A percentile compares a stretch with the other conserved stretches of the same genome.
Conservation (phyloP, 106 monocot genomes). For the Acanthochlamys bracteata region DNA sequence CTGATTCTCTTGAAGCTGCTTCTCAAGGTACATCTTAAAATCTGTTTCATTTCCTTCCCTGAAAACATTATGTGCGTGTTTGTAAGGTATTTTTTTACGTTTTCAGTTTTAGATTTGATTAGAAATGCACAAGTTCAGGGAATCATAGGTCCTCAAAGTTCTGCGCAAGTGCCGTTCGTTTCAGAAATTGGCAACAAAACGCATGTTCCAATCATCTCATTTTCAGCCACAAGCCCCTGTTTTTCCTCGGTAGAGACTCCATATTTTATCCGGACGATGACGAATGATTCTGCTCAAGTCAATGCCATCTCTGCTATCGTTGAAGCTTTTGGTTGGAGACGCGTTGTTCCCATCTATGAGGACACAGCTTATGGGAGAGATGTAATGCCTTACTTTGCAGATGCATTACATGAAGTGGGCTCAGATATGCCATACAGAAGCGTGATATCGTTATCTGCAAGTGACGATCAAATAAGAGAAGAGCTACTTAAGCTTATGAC, state of each 20-base stretch:
- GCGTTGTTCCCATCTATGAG: constrained; percentile 40
- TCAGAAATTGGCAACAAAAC: constrained; percentile 24
- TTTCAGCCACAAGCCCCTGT: constrained; percentile 28
- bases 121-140: constrained; percentile 19
- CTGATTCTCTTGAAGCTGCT: constrained; percentile 17
- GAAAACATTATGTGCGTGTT: too few species aligned
- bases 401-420: constrained; percentile 27
- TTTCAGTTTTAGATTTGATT: constrained; percentile 23
- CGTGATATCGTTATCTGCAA: constrained; percentile 13
- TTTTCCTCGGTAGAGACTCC: constrained; percentile 17
- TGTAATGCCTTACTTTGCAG: constrained; percentile 35
- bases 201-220: constrained; percentile 36
- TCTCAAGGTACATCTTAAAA: too few species aligned
- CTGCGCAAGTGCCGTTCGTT: constrained; percentile 25
- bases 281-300: constrained; percentile 34
- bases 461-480: constrained; percentile 20
- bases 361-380: constrained; percentile 46
- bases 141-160: constrained; percentile 41
- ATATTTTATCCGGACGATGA: constrained; percentile 30
- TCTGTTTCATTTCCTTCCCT: too few species aligned
- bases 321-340: constrained; percentile 35
- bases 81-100: too few species aligned
- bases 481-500: constrained; percentile 34
- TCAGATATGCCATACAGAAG: constrained; percentile 22
- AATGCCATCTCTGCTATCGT: constrained; percentile 32